phyloP scores from a whole-genome alignment of 495 filamentous ascomycete species.

The Neurospora sp. region DNA sequence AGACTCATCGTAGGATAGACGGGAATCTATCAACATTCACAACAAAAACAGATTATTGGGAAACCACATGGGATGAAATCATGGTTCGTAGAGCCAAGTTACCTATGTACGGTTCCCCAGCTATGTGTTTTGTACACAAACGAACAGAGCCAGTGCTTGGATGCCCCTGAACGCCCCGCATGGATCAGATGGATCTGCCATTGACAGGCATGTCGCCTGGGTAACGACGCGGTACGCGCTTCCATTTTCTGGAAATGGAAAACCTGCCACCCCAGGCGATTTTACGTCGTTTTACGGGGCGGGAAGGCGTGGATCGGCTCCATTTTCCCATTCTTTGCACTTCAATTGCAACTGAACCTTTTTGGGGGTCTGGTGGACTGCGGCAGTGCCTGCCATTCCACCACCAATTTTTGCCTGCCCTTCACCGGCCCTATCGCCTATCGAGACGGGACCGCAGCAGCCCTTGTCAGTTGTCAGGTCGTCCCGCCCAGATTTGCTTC shows the following conservation, averaged over 20 bases:
- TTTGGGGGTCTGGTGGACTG: neutral
- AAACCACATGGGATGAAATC: too few species aligned
- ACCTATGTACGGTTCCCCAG: neutral
- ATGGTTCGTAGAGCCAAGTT: neutral
- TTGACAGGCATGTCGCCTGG: constrained; percentile 1
- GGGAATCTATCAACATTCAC: too few species aligned
- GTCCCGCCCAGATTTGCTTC: neutral
- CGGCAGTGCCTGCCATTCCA: neutral
- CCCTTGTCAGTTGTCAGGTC: neutral
- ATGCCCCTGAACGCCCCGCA: constrained; percentile 7
- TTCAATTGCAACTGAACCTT: neutral
- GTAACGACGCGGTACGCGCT: constrained; percentile 26
- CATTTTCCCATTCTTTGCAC: neutral
- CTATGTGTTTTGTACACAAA: neutral
- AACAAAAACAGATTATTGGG: too few species aligned
- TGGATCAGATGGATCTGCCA: neutral
- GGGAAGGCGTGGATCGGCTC: neutral
- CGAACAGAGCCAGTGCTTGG: neutral
- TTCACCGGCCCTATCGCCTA: neutral
- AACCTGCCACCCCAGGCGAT: neutral
- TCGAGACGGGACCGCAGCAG: neutral
- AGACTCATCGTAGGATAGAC: too few species aligned
- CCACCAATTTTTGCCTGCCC: neutral
- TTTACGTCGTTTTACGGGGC: neutral
- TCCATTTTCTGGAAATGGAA: constrained; percentile 1